A percentile compares a stretch with the other conserved stretches of the same genome.
phyloP scores from a whole-genome alignment of 1,284 basidiomycete species.

The Trametes polyzona region DNA sequence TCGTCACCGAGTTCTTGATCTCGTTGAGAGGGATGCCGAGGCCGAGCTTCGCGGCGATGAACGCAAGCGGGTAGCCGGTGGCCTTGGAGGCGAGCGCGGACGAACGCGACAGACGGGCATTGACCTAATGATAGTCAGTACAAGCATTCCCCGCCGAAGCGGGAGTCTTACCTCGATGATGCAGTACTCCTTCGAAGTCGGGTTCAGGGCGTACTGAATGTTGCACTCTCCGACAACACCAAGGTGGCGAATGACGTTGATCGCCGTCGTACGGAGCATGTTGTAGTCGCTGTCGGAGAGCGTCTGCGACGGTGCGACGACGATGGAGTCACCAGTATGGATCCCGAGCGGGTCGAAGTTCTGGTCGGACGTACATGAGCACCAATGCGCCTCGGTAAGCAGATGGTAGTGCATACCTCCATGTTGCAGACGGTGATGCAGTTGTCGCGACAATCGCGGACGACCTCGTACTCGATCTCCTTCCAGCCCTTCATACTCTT shows the following conservation, averaged over 20 bases:
- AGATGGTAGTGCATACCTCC: conserved; percentile 72
- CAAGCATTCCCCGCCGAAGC: neutral
- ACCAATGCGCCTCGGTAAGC: neutral
- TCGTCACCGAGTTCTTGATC: conserved; percentile 97
- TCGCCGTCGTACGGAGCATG: conserved; percentile 97
- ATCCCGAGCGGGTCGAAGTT: conserved; percentile 99
- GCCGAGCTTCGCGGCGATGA: conserved; percentile 98
- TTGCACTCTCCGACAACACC: conserved; percentile 99
- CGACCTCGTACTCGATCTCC: conserved; percentile 99
- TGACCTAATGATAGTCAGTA: conserved; percentile 61
- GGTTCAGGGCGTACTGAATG: conserved; percentile 98
- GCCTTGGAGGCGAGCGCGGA: conserved; percentile 98
- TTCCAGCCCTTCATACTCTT: conserved; percentile 99
- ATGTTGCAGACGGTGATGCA: conserved; percentile 99
- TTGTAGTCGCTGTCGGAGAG: conserved; percentile 98
- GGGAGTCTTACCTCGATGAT: conserved; percentile 86
- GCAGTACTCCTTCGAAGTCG: conserved; percentile 94
- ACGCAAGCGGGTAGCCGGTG: conserved; percentile 97
- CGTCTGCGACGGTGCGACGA: conserved; percentile 97
- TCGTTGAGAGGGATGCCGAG: conserved; percentile 97
- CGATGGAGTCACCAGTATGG: conserved; percentile 99
- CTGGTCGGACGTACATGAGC: conserved; percentile 43
- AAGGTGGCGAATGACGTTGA: conserved; percentile 97
- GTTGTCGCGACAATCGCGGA: conserved; percentile 96
- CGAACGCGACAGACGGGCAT: conserved; percentile 97